Evolutionary conservation across 2,329 filamentous ascomycete genomes (phyloP).

Genomic region (Phyllosticta ampelicida): DNA sequence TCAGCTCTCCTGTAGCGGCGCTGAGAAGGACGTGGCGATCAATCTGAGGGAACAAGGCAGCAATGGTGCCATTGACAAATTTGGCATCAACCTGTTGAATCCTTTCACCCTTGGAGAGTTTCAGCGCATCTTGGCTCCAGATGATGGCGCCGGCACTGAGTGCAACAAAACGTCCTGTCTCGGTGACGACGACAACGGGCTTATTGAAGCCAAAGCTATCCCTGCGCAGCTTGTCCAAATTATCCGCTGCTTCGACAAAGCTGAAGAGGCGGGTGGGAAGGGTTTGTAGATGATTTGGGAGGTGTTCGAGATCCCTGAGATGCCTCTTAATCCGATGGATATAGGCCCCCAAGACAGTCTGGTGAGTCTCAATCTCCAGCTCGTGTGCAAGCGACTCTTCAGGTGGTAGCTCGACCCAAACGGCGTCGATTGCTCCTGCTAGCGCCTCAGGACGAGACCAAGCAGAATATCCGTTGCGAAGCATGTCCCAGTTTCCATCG

Average conservation of each 20-base stretch:
- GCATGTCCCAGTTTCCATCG: constrained; percentile 66
- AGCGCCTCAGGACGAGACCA: constrained; percentile 80
- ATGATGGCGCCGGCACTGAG: constrained; percentile 62
- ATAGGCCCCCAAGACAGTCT: constrained; percentile 71
- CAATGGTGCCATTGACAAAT: constrained; percentile 4
- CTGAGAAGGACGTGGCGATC: constrained; percentile 6
- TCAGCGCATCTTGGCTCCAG: constrained; percentile 60
- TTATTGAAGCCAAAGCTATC: constrained; percentile 87
- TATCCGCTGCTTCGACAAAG: constrained; percentile 39
- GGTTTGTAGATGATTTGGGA: constrained; percentile 61
- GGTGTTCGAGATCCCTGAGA: constrained; percentile 60
- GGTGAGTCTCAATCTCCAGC: constrained; percentile 76
- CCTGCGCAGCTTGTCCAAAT: constrained; percentile 40
- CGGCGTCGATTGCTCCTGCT: constrained; percentile 66
- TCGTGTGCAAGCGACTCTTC: constrained; percentile 67
- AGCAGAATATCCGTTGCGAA: constrained; percentile 68
- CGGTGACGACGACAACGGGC: constrained; percentile 68
- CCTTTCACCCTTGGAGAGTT: constrained; percentile 43
- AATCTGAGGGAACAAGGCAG: constrained; percentile 4
- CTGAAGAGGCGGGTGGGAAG: constrained; percentile 61
- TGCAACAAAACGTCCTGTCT: constrained; percentile 67
- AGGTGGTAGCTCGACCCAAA: constrained; percentile 67
- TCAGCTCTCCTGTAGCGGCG: constrained; percentile 1
- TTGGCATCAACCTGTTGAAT: constrained; percentile 44
- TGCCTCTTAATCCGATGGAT: constrained; percentile 78